Conservation (phyloP, 139 green algal species). For the Chlamydomonas sp. region DNA sequence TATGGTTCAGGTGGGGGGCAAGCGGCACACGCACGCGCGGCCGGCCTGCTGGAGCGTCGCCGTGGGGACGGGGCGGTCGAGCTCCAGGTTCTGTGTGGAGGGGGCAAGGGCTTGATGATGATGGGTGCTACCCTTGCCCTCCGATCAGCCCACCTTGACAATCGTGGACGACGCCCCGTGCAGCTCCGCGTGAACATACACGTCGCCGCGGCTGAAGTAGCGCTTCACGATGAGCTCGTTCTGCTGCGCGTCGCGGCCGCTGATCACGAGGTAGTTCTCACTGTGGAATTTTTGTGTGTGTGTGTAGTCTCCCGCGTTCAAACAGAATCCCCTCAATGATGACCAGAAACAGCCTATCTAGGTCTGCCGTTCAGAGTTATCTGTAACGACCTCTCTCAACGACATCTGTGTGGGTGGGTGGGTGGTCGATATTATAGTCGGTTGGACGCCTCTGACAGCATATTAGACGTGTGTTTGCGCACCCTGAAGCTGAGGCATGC, state of each 20-base stretch:
- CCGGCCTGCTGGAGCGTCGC: slow-evolving; percentile 71
- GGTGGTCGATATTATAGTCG: too few relatives aligned
- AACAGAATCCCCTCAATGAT: too few relatives aligned
- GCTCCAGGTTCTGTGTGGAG: too few relatives aligned
- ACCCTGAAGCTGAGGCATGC: too few relatives aligned
- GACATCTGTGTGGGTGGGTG: neutral
- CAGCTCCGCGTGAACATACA: slow-evolving; percentile 92
- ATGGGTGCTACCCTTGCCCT: too few relatives aligned
- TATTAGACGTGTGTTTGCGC: too few relatives aligned
- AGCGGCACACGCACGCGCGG: slow-evolving; percentile 75
- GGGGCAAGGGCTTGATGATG: slow-evolving; percentile 39
- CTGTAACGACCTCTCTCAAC: neutral
- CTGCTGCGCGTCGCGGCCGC: slow-evolving; percentile 85
- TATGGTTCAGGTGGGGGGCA: slow-evolving; percentile 76
- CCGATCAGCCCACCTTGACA: too few relatives aligned
- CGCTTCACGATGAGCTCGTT: slow-evolving; percentile 94
- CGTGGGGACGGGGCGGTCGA: slow-evolving; percentile 64
- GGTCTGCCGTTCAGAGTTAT: too few relatives aligned
- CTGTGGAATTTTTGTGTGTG: neutral
- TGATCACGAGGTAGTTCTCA: slow-evolving; percentile 15
- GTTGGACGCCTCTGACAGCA: too few relatives aligned
- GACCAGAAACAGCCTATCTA: too few relatives aligned
- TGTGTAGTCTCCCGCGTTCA: too few relatives aligned
- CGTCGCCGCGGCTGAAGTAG: slow-evolving; percentile 56
- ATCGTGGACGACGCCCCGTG: slow-evolving; percentile 87